Percentiles rank a stretch among this genome's conserved stretches.
These are phyloP conservation scores for Exophiala viscosa DNA, from an alignment of 2,329 filamentous ascomycete species.

Conservation along the genomic window DNA sequence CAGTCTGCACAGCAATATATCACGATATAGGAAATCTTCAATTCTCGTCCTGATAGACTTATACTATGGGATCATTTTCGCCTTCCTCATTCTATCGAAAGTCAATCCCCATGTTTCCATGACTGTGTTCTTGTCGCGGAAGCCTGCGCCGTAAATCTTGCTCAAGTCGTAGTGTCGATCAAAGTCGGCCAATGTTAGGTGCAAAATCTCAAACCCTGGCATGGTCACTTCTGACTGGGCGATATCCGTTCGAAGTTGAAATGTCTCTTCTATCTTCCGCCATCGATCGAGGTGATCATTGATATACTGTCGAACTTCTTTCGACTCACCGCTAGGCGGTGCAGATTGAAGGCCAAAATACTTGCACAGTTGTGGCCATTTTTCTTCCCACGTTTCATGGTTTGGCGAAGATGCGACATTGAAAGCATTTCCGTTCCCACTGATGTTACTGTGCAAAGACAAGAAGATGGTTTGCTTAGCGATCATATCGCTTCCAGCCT, in stretches of 20 bases:
- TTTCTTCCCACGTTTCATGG: conserved; percentile 4
- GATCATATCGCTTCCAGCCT: conserved; percentile 31
- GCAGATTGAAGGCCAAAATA: conserved; percentile 8
- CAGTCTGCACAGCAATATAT: too few relatives aligned
- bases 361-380: conserved; percentile 10
- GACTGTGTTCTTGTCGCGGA: conserved; percentile 4
- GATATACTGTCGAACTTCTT: conserved; percentile 14
- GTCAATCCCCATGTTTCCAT: conserved; percentile 8
- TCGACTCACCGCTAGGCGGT: background rate
- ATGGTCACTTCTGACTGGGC: conserved; percentile 9
- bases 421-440: conserved; percentile 26
- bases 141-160: conserved; percentile 10
- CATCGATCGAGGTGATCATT: conserved; percentile 4
- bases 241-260: conserved; percentile 5
- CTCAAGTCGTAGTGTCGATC: conserved; percentile 16
- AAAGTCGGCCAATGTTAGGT: conserved; percentile 7
- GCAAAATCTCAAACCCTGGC: conserved; percentile 11
- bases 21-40: too few relatives aligned
- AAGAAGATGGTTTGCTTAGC: conserved; percentile 32
- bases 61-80: conserved; percentile 13
- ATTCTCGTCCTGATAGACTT: too few relatives aligned
- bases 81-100: conserved; percentile 7
- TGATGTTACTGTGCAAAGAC: conserved; percentile 26
- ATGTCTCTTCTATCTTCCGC: conserved; percentile 9
- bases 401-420: conserved; percentile 30